Conservation (phyloP, 2,329 filamentous ascomycete species). For the Botryotinia globosa region DNA sequence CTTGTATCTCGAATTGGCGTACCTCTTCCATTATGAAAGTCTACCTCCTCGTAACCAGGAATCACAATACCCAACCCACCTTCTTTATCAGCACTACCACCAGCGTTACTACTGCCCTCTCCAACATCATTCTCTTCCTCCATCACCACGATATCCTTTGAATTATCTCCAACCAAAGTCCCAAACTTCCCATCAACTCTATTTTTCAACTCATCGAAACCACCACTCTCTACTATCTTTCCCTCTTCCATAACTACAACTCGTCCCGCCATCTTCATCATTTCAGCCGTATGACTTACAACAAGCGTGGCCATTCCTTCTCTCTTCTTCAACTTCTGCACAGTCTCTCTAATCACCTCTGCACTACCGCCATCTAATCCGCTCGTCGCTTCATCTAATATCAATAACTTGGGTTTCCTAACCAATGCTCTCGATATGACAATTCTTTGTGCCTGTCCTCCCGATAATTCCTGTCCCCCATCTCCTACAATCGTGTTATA, state of each 20-base stretch:
- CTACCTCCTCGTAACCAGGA: background rate
- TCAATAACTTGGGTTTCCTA: slow-evolving; percentile 66
- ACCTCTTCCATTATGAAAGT: background rate
- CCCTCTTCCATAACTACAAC: slow-evolving; percentile 71
- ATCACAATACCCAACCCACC: background rate
- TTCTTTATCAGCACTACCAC: background rate
- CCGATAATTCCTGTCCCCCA: slow-evolving; percentile 69
- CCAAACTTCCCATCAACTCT: slow-evolving; percentile 29
- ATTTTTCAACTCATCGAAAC: slow-evolving; percentile 56
- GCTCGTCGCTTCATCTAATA: slow-evolving; percentile 85
- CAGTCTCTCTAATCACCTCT: slow-evolving; percentile 59
- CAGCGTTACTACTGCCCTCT: background rate
- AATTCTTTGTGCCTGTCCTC: slow-evolving; percentile 79
- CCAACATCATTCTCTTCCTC: slow-evolving; percentile 3
- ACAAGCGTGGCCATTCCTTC: slow-evolving; percentile 65
- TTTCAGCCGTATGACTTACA: slow-evolving; percentile 77
- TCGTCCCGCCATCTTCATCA: slow-evolving; percentile 79
- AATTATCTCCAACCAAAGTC: slow-evolving; percentile 26
- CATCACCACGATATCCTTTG: background rate
- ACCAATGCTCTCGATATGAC: slow-evolving; percentile 78
- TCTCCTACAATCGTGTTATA: slow-evolving; percentile 76
- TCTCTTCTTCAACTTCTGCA: slow-evolving; percentile 50
- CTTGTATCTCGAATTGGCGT: background rate
- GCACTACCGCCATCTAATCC: slow-evolving; percentile 72
- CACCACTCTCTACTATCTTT: slow-evolving; percentile 64